Conservation (phyloP, 2,329 filamentous ascomycete genomes). For the Xylariales sp. region DNA sequence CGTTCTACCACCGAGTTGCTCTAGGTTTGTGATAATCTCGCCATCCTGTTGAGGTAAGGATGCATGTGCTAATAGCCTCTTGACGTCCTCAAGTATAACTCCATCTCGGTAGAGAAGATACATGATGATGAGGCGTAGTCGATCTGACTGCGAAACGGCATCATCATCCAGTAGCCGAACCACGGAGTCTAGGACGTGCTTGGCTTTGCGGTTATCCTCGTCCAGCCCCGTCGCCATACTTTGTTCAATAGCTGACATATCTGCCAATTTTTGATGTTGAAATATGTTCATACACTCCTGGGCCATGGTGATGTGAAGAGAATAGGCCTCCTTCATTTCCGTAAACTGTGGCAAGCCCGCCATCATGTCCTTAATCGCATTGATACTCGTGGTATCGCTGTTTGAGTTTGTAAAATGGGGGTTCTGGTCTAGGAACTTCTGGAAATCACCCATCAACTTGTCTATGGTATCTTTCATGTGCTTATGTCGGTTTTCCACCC, state of each 20-base stretch:
- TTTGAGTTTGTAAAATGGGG: conserved; percentile 87
- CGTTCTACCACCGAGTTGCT: conserved; percentile 81
- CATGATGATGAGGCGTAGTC: conserved; percentile 84
- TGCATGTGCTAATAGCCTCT: conserved; percentile 85
- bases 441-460: conserved; percentile 91
- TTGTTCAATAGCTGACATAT: conserved; percentile 90
- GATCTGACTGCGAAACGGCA: conserved; percentile 75
- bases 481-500: conserved; percentile 91
- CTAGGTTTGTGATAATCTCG: conserved; percentile 80
- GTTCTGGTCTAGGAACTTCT: conserved; percentile 90
- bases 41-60: conserved; percentile 79
- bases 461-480: conserved; percentile 99
- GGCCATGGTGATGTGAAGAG: conserved; percentile 94
- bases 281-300: conserved; percentile 97
- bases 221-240: conserved; percentile 91
- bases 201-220: conserved; percentile 91
- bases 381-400: conserved; percentile 79
- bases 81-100: conserved; percentile 83
- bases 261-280: conserved; percentile 82
- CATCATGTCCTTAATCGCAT: conserved; percentile 96
- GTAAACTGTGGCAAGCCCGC: conserved; percentile 94
- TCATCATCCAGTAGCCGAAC: conserved; percentile 91
- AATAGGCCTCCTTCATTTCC: conserved; percentile 94
- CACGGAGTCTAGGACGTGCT: conserved; percentile 86
- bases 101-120: conserved; percentile 90